Evolutionary conservation across 257 asterid genomes (phyloP).

Genomic region (Mitragyna speciosa): DNA sequence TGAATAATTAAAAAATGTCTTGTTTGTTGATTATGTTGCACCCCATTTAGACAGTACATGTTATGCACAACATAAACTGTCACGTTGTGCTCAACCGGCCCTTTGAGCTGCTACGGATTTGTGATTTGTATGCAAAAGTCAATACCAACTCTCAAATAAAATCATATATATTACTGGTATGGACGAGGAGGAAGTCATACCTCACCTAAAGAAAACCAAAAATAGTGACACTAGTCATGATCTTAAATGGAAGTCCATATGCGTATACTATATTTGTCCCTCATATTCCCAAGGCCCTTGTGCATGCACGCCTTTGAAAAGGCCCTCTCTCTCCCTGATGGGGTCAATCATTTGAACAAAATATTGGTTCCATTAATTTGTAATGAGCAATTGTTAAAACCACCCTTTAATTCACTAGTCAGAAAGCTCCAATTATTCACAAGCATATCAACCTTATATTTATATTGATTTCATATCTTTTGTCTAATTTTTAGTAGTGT

Average conservation of each 20-base stretch:
- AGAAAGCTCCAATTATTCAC: no score
- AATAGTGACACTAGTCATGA: background rate
- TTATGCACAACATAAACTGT: constrained; percentile 3
- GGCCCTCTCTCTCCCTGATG: background rate
- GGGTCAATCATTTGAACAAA: background rate
- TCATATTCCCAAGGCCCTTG: background rate
- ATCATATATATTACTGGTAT: background rate
- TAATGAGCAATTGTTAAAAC: background rate
- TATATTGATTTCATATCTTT: no score
- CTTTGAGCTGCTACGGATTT: background rate
- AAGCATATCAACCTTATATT: no score
- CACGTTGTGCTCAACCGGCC: constrained; percentile 4
- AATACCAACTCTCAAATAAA: constrained; percentile 11
- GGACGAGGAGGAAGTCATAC: background rate
- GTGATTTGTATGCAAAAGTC: background rate
- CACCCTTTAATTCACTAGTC: no score
- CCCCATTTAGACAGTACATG: constrained; percentile 9
- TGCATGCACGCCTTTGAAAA: background rate
- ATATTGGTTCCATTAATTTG: background rate
- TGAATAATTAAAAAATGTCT: background rate
- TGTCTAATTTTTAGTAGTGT: no score
- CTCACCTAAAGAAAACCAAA: background rate
- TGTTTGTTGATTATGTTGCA: background rate
- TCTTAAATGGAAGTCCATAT: background rate
- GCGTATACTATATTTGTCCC: background rate